A percentile compares a stretch with the other conserved stretches of the same genome.
Conservation (phyloP, 192 early-diverging fungal species). For the Rhizophagus clarus region DNA sequence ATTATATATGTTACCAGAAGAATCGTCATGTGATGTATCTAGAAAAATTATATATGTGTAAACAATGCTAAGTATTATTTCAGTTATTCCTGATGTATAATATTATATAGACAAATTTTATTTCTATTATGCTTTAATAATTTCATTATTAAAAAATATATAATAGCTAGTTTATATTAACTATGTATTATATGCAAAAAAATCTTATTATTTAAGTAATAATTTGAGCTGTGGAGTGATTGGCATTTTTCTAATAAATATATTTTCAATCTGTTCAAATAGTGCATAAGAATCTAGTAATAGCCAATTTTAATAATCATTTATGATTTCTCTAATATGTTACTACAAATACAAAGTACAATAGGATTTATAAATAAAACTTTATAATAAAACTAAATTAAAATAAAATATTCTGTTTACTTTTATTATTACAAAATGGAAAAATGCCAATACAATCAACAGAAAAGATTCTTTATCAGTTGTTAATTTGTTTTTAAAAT, state of each 20-base stretch:
- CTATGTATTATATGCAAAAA: no score
- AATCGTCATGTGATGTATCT: no score
- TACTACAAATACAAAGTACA: slow-evolving; percentile 19
- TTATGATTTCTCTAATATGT: slow-evolving; percentile 28
- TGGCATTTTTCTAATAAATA: slow-evolving; percentile 16
- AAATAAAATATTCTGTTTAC: slow-evolving; percentile 14
- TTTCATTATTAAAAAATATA: no score
- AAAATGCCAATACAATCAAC: slow-evolving; percentile 26
- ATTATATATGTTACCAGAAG: no score
- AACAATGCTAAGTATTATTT: no score
- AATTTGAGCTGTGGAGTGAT: no score
- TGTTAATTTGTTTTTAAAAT: slow-evolving; percentile 24
- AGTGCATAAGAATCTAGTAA: neutral
- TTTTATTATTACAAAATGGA: slow-evolving; percentile 25
- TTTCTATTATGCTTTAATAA: no score
- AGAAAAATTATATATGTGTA: no score
- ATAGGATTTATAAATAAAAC: slow-evolving; percentile 22
- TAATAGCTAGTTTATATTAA: no score
- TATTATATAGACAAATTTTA: no score
- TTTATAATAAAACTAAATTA: slow-evolving; percentile 24
- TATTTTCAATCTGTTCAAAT: slow-evolving; percentile 8
- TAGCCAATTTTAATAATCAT: slow-evolving; percentile 26
- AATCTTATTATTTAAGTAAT: no score
- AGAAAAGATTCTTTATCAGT: slow-evolving; percentile 27
- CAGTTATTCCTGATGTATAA: no score